These are phyloP conservation scores for Podaxis carcinomalis DNA, from an alignment of 768 basidiomycete genomes.

Conservation along the genomic window DNA sequence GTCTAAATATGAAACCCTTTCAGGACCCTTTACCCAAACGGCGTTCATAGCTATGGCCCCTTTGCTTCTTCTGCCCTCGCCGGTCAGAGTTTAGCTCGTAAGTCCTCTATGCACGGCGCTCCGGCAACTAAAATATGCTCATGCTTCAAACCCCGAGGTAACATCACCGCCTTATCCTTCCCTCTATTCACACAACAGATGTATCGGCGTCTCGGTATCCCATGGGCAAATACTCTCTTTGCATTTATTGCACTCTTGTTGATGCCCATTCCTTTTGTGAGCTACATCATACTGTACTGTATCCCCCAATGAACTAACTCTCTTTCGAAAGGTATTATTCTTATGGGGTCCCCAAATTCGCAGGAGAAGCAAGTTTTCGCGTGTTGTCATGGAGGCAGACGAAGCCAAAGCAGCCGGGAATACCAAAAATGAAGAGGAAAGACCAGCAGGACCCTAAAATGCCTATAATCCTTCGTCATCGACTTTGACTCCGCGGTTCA, in stretches of 20 bases:
- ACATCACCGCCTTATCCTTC: constrained; percentile 42
- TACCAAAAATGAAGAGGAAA: neutral
- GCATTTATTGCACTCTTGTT: constrained; percentile 42
- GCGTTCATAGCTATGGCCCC: constrained; percentile 31
- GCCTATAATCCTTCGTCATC: too few relatives aligned
- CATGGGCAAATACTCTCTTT: constrained; percentile 52
- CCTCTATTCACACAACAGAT: constrained; percentile 56
- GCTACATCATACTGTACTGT: constrained; percentile 11
- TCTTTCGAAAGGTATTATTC: constrained; percentile 31
- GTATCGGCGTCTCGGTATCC: constrained; percentile 46
- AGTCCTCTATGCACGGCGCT: constrained; percentile 15
- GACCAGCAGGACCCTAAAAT: too few relatives aligned
- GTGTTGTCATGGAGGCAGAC: constrained; percentile 6
- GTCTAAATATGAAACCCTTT: constrained; percentile 6
- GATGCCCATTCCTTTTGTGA: constrained; percentile 47
- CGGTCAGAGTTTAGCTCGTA: constrained; percentile 53
- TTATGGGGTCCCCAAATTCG: constrained; percentile 39
- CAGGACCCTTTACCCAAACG: neutral
- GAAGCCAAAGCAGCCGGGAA: neutral
- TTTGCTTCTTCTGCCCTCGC: constrained; percentile 64
- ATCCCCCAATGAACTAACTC: neutral
- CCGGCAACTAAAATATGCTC: neutral
- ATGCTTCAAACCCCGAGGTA: constrained; percentile 26
- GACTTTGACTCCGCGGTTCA: too few relatives aligned
- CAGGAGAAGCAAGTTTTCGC: constrained; percentile 34